Percentiles rank a stretch among this genome's conserved stretches.
These are phyloP conservation scores for Calophaca sinica DNA, from an alignment of 306 rosid species.

Conservation along the genomic window DNA sequence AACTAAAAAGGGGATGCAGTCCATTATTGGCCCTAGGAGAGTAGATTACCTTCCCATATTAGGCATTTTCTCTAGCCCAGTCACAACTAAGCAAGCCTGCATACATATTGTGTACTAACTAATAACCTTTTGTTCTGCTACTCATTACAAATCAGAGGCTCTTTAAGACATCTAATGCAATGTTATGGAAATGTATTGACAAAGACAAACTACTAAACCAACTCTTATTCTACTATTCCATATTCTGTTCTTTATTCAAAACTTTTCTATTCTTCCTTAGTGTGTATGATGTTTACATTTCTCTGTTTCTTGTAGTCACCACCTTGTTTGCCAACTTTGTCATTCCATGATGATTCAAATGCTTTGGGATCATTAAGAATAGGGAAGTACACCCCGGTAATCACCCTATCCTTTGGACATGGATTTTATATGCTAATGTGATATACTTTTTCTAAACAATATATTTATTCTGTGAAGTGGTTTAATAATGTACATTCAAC, in stretches of 20 bases:
- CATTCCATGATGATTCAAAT: slow-evolving; percentile 58
- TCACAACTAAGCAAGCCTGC: slow-evolving; percentile 1
- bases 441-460: slow-evolving; percentile 39
- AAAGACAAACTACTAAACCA: slow-evolving; percentile 16
- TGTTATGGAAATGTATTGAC: background rate
- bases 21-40: background rate
- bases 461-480: slow-evolving; percentile 69
- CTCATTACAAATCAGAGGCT: background rate
- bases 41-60: background rate
- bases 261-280: background rate
- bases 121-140: background rate
- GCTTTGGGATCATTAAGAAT: slow-evolving; percentile 72
- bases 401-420: background rate
- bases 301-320: slow-evolving; percentile 61
- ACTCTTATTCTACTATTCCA: slow-evolving; percentile 22
- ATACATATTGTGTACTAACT: background rate
- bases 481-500: slow-evolving; percentile 83
- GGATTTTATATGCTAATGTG: slow-evolving; percentile 37
- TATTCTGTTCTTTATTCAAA: slow-evolving; percentile 3
- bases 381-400: slow-evolving; percentile 86
- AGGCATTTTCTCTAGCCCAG: background rate
- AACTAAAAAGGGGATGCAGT: background rate
- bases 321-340: slow-evolving; percentile 82
- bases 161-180: slow-evolving; percentile 18
- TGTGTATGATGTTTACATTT: slow-evolving; percentile 39